Conservation (phyloP, 2,329 filamentous ascomycete genomes). For the Ophiostoma montium region DNA sequence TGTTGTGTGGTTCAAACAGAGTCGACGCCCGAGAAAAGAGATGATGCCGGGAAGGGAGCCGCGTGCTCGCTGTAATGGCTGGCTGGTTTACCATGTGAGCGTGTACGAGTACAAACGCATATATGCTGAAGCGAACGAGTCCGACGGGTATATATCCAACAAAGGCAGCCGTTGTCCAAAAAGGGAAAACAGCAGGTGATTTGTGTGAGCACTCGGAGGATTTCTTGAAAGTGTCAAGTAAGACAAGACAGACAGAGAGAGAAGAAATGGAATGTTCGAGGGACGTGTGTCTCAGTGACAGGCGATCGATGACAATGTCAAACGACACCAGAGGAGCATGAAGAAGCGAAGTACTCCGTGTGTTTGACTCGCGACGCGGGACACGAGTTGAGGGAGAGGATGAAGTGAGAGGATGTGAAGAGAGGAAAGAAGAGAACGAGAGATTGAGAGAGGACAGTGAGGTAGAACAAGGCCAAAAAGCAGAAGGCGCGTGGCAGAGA, state of each 20-base stretch:
- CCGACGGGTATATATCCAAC: not conserved
- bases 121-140: too few relatives aligned
- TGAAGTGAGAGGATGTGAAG: too few relatives aligned
- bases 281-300: not conserved
- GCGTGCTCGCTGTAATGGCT: too few relatives aligned
- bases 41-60: not conserved
- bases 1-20: not conserved
- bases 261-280: not conserved
- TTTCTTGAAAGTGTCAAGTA: not conserved
- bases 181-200: not conserved
- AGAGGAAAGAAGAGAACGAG: too few relatives aligned
- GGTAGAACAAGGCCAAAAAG: too few relatives aligned
- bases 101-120: too few relatives aligned
- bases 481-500: too few relatives aligned
- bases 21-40: not conserved
- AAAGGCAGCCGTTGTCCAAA: not conserved
- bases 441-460: too few relatives aligned
- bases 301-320: not conserved
- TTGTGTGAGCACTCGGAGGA: not conserved
- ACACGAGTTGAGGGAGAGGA: too few relatives aligned
- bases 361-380: too few relatives aligned
- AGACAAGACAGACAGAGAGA: constrained; percentile 1
- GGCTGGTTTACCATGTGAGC: too few relatives aligned
- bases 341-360: not conserved
- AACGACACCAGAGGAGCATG: not conserved